Percentiles rank a stretch among this genome's conserved stretches.
Evolutionary conservation across 2,329 filamentous ascomycete species (phyloP).

Genomic region (Diaporthe sp.): DNA sequence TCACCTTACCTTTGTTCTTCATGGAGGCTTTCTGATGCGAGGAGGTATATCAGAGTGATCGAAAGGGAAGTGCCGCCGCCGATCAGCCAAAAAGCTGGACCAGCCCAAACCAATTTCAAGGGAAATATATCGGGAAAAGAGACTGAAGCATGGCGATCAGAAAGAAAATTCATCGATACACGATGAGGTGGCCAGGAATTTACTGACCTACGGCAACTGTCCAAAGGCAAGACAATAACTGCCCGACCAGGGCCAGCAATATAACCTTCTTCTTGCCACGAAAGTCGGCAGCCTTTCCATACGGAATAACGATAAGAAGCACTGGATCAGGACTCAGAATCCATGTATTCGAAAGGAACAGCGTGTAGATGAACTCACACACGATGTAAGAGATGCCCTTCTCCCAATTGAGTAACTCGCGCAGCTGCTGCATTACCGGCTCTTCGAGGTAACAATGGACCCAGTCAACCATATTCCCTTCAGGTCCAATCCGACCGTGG

Average conservation of each 20-base stretch:
- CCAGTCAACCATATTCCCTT: too few relatives aligned
- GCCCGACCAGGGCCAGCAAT: neutral
- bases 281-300: neutral
- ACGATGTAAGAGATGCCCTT: neutral
- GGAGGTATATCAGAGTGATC: neutral
- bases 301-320: neutral
- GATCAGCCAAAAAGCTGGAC: neutral
- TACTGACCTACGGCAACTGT: neutral
- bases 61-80: neutral
- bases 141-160: neutral
- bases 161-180: neutral
- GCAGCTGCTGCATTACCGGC: neutral
- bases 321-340: neutral
- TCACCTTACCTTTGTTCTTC: conserved; percentile 1
- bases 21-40: conserved; percentile 1
- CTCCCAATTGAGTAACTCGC: neutral
- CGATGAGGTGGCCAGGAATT: neutral
- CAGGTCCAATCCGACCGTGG: neutral
- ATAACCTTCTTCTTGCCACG: conserved; percentile 4
- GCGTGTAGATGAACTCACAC: neutral
- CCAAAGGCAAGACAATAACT: neutral
- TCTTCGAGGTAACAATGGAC: neutral
- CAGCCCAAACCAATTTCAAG: neutral
- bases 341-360: too few relatives aligned
- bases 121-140: neutral